These are phyloP conservation scores for Jaapia argillacea DNA, from an alignment of 768 basidiomycete species.

Conservation along the genomic window DNA sequence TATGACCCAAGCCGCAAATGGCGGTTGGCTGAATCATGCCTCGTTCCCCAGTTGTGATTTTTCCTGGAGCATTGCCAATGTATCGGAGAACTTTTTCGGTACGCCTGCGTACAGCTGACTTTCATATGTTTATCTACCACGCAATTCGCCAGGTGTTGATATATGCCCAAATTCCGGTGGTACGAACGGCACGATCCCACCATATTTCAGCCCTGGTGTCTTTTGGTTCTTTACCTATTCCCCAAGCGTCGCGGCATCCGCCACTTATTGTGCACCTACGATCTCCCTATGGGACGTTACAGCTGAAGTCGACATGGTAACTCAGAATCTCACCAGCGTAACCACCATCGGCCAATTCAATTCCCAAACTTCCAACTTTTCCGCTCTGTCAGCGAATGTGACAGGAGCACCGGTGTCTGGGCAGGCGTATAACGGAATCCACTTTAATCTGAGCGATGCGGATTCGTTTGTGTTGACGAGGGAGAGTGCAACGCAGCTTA, in stretches of 20 bases:
- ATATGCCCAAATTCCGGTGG: no score
- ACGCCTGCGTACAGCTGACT: conserved; percentile 1
- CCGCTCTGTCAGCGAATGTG: conserved; percentile 29
- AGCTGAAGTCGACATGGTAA: conserved; percentile 33
- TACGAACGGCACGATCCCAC: conserved; percentile 18
- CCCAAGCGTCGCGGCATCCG: conserved; percentile 28
- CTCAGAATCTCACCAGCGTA: conserved; percentile 33
- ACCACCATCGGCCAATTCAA: conserved; percentile 28
- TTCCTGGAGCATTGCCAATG: conserved; percentile 29
- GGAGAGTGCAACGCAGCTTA: conserved; percentile 32
- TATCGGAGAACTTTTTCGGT: conserved; percentile 34
- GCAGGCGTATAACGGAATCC: conserved; percentile 45
- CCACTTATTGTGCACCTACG: conserved; percentile 36
- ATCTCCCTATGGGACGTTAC: conserved; percentile 35
- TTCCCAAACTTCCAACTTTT: conserved; percentile 24
- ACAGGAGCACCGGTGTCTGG: conserved; percentile 35
- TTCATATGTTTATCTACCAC: no score
- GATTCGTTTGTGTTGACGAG: conserved; percentile 30
- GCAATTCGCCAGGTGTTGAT: no score
- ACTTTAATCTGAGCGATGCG: conserved; percentile 30
- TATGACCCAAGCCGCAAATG: conserved; percentile 18
- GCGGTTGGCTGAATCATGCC: conserved; percentile 35
- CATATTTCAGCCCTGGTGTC: conserved; percentile 36
- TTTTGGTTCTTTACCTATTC: conserved; percentile 49
- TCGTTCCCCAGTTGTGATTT: conserved; percentile 30